Base-by-base conservation (phyloP, 768 basidiomycete genomes). In the Boletus bicolor region DNA sequence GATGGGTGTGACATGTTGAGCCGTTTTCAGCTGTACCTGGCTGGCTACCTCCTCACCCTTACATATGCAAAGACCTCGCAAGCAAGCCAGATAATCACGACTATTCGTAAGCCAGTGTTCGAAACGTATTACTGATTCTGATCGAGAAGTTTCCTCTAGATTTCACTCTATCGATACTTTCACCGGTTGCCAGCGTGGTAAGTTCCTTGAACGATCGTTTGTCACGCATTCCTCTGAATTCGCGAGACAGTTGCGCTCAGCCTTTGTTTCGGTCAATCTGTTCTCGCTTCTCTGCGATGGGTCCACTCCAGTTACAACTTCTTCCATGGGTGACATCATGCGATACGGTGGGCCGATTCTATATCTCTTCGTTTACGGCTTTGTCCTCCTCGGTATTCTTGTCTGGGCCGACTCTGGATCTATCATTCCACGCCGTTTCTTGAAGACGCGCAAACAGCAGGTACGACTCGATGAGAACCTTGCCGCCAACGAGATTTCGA, bases 371-470 rank as follows among this genome's bases (percentile, higher is more conserved):
- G 58, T 85, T 26, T 83, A 86, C 48, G 75, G 78, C 21, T 66
- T 86, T 35, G 60, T 83, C 17, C 79, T 89, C 8, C 78, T 90
- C 47, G 79, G 64, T 4, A 72, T 90, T 34, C 81, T 91, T 19
- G 81, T 90, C 24, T 87, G 82, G 78, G 81, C 79, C 28, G 87
- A 90, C 64, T 89, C 88, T 5, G 87, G 89, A 3, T 81, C 84
- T 11, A 62, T 79, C 21, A 58, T 80, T 17, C 76, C 78, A 38
- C 75, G 80, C 44, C 71, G 57, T 48, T 67, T 64, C 64, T 71
- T 61, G 68, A 60, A 59, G 51, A 58, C 57, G 28, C 60, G 30
- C 51, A 42, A 66, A 43, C 61, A 61, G 17, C 53, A 51, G 38
- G 42, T 32, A 53, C 57, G 28, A 24, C n/a, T 55, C 17, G 57